phyloP scores from a whole-genome alignment of 2,329 filamentous ascomycete species.

The Aspergillus intermedius region DNA sequence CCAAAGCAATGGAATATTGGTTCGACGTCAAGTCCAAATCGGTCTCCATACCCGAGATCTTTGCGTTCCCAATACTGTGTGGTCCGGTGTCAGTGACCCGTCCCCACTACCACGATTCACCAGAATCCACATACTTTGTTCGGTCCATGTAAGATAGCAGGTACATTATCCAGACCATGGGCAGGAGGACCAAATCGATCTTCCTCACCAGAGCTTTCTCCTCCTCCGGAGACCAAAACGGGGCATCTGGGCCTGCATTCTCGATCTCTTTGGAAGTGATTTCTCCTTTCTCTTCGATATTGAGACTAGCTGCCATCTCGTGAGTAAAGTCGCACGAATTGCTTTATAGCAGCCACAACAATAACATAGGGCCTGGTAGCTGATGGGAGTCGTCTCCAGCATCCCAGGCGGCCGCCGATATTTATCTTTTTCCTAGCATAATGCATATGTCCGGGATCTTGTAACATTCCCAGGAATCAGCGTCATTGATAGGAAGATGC shows the following conservation, averaged over 20 bases:
- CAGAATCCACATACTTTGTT: conserved; percentile 12
- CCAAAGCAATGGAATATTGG: conserved; percentile 46
- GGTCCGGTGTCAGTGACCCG: not conserved
- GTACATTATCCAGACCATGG: conserved; percentile 47
- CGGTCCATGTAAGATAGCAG: conserved; percentile 41
- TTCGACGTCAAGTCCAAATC: conserved; percentile 24
- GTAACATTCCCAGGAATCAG: not conserved
- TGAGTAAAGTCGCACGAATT: too few relatives aligned
- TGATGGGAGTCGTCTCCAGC: too few relatives aligned
- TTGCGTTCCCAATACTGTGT: conserved; percentile 19
- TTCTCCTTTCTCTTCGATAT: conserved; percentile 5
- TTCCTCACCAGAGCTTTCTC: conserved; percentile 42
- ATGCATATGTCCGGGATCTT: too few relatives aligned
- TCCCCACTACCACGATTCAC: not conserved
- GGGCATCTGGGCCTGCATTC: conserved; percentile 6
- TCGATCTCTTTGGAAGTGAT: conserved; percentile 13
- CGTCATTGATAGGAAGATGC: not conserved
- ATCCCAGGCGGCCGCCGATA: not conserved
- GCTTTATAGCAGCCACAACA: not conserved
- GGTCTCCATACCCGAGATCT: conserved; percentile 17
- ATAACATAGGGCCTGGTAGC: not conserved
- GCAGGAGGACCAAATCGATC: conserved; percentile 41
- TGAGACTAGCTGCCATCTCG: not conserved
- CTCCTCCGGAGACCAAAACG: conserved; percentile 22
- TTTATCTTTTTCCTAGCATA: not conserved